Base-by-base conservation (phyloP, 805 yeast genomes). In the Saccharomycopsis javanensis region DNA sequence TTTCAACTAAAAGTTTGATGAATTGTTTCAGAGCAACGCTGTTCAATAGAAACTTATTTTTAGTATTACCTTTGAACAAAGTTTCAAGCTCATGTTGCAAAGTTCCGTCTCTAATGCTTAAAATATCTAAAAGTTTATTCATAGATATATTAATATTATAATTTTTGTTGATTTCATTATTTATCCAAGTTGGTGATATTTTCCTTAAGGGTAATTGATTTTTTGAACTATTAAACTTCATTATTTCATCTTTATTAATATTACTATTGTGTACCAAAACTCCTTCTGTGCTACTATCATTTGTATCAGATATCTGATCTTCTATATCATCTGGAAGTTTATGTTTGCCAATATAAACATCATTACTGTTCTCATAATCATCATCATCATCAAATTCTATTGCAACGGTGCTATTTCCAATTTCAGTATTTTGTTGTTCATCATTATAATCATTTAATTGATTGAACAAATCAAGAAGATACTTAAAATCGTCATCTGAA, bases 171-270 rank as follows among this genome's bases (percentile, higher is more conserved):
- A 87, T 61, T 53, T 75, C 73, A 57, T 80, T 72, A 54, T 80
- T 80, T 1, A 87, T 68, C 78, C 82, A 87, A 57, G 71, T 76
- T 5, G 76, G 70, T 55, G 75, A 79, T 20, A 81, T 71, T 3
- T 73, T 72, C 5, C 68, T 64, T 2, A 79, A 70, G 10, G 71
- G 63, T 6, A 79, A 57, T 5, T 55, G n/a, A 25, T 58, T 56
- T 15, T 51, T 55, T 0, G 53, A 42, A 52, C 53, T 15, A 35
- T 59, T 18, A 59, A 57, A n/a, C 45, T 56, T 58, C 16, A 55
- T 62, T 28, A 57, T 57, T 13, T 65, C 67, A 4, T 61, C 62
- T 4, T 62, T 53, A 31, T 57, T 63, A n/a, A 30, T 68, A 11
- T 61, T 67, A 8, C 64, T 68, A 3, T 64, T 69, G 4, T 66